Percentiles rank a stretch among this genome's conserved stretches.
Conservation (phyloP, 2,329 filamentous ascomycete genomes). For the Fusarium nisikadoi region DNA sequence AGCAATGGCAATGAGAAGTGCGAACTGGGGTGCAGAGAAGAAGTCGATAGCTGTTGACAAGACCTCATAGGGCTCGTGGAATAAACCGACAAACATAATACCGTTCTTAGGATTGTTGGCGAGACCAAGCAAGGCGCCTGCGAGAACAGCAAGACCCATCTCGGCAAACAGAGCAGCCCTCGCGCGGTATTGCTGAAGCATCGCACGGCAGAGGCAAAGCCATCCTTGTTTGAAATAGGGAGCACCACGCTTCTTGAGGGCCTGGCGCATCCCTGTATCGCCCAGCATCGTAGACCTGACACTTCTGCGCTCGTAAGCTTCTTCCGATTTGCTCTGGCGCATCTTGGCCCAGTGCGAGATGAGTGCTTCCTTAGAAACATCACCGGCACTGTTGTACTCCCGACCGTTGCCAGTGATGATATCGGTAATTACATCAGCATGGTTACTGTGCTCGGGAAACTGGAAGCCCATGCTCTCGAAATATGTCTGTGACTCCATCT, state of each 20-base stretch:
- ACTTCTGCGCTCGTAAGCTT: constrained; percentile 28
- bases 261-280: constrained; percentile 52
- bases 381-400: constrained; percentile 58
- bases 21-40: constrained; percentile 61
- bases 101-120: constrained; percentile 61
- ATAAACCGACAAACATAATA: constrained; percentile 64
- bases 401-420: constrained; percentile 68
- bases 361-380: constrained; percentile 60
- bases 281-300: constrained; percentile 41
- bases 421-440: constrained; percentile 68
- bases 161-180: constrained; percentile 64
- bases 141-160: constrained; percentile 61
- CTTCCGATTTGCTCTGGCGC: constrained; percentile 30
- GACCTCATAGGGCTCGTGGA: constrained; percentile 60
- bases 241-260: constrained; percentile 62
- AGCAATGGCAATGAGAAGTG: constrained; percentile 63
- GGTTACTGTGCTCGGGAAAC: constrained; percentile 62
- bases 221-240: constrained; percentile 60
- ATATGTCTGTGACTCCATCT: constrained; percentile 56
- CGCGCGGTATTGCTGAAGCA: constrained; percentile 67
- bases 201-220: constrained; percentile 63
- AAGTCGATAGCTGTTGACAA: constrained; percentile 64
- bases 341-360: constrained; percentile 60
- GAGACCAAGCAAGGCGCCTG: constrained; percentile 65
- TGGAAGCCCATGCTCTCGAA: constrained; percentile 64